These are phyloP conservation scores for Pseudogymnoascus sp. DNA, from an alignment of 2,329 filamentous ascomycete species.

Conservation along the genomic window DNA sequence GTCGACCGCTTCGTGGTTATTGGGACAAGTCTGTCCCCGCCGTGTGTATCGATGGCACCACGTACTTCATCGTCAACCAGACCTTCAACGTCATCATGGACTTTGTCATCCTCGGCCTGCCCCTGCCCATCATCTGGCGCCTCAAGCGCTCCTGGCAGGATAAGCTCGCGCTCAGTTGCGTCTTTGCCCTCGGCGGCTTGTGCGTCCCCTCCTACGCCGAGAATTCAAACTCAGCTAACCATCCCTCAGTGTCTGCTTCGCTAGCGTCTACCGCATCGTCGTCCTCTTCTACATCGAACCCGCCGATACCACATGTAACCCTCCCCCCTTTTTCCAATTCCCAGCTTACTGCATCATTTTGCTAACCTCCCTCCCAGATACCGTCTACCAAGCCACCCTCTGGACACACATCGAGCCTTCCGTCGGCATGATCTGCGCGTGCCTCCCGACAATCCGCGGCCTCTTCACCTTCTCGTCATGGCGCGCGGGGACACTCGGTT, in stretches of 20 bases:
- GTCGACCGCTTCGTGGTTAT: constrained; percentile 16
- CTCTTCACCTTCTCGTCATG: background rate
- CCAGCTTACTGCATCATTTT: background rate
- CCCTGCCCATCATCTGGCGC: constrained; percentile 16
- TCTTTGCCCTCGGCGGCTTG: constrained; percentile 16
- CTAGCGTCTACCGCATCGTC: constrained; percentile 19
- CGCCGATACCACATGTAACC: constrained; percentile 20
- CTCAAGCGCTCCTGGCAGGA: constrained; percentile 13
- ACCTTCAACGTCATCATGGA: constrained; percentile 16
- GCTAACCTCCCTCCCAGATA: background rate
- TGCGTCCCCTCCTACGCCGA: background rate
- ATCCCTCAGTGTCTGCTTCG: constrained; percentile 15
- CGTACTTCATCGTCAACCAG: constrained; percentile 17
- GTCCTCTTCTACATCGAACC: constrained; percentile 18
- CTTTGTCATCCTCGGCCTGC: constrained; percentile 14
- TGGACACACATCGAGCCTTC: constrained; percentile 15
- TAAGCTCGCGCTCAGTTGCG: constrained; percentile 15
- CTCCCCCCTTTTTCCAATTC: background rate
- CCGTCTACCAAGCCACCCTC: constrained; percentile 3
- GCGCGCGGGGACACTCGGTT: background rate
- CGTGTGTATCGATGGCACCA: constrained; percentile 15
- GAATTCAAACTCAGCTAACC: background rate
- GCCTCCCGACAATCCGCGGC: constrained; percentile 11
- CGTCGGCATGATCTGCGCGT: constrained; percentile 16
- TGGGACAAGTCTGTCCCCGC: constrained; percentile 19